Percentiles rank a stretch among this genome's conserved stretches.
These are phyloP conservation scores for Salvia rosmarinus DNA, from an alignment of 257 asterid genomes.

Conservation along the genomic window DNA sequence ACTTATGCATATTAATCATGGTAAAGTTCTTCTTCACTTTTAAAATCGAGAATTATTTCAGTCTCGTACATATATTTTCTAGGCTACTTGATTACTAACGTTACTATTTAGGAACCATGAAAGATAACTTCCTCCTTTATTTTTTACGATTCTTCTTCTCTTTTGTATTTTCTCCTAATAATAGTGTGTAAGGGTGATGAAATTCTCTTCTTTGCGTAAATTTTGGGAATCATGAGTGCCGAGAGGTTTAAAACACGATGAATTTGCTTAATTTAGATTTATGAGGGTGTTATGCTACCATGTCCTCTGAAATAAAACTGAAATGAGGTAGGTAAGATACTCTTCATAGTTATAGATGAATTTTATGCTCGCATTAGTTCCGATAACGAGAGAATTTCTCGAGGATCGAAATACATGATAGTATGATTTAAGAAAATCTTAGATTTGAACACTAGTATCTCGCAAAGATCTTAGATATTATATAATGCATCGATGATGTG, in stretches of 20 bases:
- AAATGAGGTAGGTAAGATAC: conserved; percentile 1
- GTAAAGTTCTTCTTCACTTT: too few species aligned
- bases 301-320: too few species aligned
- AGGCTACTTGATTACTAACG: neutral
- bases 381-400: neutral
- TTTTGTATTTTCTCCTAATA: neutral
- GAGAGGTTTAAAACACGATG: conserved; percentile 10
- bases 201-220: conserved; percentile 13
- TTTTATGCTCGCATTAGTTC: neutral
- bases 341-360: neutral
- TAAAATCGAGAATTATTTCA: too few species aligned
- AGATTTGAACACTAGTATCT: neutral
- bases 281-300: neutral
- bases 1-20: too few species aligned
- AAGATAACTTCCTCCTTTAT: neutral
- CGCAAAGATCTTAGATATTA: neutral
- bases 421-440: neutral
- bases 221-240: neutral
- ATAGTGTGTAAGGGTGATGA: neutral
- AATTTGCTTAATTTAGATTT: neutral
- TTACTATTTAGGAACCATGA: neutral
- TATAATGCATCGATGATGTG: neutral
- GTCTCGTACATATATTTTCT: neutral
- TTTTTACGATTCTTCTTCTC: neutral
- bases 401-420: neutral